Evolutionary conservation across 169 alveolate genomes (phyloP), one percentile per base, ranked within the genome.

Genomic region (Cryptosporidium bovis): DNA sequence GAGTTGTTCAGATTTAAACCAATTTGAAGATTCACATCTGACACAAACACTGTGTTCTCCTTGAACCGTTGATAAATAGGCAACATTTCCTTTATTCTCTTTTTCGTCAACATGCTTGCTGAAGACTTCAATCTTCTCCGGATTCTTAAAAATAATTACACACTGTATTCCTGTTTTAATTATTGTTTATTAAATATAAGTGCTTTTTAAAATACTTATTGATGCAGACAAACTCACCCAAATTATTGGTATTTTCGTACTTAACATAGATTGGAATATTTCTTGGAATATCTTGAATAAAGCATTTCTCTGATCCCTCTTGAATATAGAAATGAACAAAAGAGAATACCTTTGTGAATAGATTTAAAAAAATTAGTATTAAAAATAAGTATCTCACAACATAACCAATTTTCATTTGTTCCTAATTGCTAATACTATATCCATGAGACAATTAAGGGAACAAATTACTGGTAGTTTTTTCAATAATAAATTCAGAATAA

Each of bases 21-120:
- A 91, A 82, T 91, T 91, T 20, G 91, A 82, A 48, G 91, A 82
- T 6, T 84, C 90, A 60, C 93, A 91, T 20, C 91, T 82, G 31
- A 91, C 82, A 66, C 93, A 91, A 18, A 91, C 83, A 46, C 83
- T 83, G 51, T 85, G 87, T 65, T 91, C 90, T 13, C 93, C 93
- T 10, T 77, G 51, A 33, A 83, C 29, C 16, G 60, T 60, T 27
- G 93, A 69, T 82, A 91, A 64, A 67, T 91, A 83, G 31, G 92
- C 83, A 13, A 83, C 90, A 51, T 69, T 91, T 40, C 93, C 93
- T 50, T 66, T 55, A 3, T 66, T 67, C 8, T 82, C 91, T 18
- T 84, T 66, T 31, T 84, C 83, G 20, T 66, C 67, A 12, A 91
- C 93, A 20, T 82, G 90, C 29, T 64, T 67, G 66, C 92, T 82